Conservation (phyloP, 2,329 filamentous ascomycete species). For the Neodidymelliopsis sp. region DNA sequence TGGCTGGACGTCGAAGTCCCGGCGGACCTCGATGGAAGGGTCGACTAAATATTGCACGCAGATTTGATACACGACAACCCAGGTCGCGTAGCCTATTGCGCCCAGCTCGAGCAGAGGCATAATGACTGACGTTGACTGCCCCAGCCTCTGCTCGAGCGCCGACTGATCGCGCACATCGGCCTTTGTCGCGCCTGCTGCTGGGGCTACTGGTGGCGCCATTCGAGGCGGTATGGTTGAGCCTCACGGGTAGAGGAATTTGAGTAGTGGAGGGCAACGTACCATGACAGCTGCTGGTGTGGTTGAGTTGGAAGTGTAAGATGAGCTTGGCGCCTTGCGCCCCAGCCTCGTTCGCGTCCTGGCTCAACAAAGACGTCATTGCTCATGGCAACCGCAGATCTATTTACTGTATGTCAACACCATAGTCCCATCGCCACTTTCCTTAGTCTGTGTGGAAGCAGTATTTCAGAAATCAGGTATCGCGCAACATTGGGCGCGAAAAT, state of each 20-base stretch:
- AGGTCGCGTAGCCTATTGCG: constrained; percentile 73
- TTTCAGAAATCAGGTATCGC: too few species aligned
- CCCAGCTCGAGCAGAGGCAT: constrained; percentile 75
- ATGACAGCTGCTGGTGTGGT: constrained; percentile 1
- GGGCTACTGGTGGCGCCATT: constrained; percentile 30
- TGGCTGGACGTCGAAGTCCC: constrained; percentile 34
- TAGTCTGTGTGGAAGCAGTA: too few species aligned
- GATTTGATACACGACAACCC: constrained; percentile 66
- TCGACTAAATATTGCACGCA: constrained; percentile 76
- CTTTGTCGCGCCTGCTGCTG: constrained; percentile 30
- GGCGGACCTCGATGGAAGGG: constrained; percentile 44
- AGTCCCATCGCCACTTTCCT: neutral
- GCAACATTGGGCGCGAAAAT: too few species aligned
- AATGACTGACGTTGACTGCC: constrained; percentile 67
- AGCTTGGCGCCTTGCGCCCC: constrained; percentile 15
- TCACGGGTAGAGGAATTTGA: neutral
- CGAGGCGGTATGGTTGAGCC: constrained; percentile 1
- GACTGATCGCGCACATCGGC: constrained; percentile 30
- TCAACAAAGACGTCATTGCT: constrained; percentile 5
- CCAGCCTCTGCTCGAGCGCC: constrained; percentile 49
- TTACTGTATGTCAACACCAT: neutral
- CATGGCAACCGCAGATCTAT: neutral
- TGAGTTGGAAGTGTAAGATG: neutral
- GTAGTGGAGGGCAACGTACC: neutral
- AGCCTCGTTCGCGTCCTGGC: neutral